Conservation (phyloP, 148 eudicot species). For the Tetragonia tetragonoides region DNA sequence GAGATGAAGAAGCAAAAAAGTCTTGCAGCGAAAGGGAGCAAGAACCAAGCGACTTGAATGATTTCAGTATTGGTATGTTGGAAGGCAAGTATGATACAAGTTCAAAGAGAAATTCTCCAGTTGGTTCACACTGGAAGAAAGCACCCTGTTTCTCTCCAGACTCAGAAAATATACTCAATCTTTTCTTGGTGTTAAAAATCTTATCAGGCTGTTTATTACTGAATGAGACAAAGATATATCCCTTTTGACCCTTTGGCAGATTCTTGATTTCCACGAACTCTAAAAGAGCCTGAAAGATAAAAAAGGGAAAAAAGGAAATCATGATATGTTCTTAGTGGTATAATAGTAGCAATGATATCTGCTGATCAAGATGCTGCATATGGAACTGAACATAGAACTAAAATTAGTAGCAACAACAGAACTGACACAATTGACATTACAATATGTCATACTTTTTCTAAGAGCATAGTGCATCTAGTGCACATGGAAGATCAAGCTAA, state of each 20-base stretch:
- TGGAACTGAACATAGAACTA: neutral
- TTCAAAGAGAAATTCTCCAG: conserved; percentile 66
- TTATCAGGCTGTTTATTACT: conserved; percentile 76
- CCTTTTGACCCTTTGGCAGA: conserved; percentile 57
- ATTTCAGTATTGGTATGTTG: conserved; percentile 36
- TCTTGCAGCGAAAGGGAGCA: conserved; percentile 61
- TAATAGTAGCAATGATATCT: neutral
- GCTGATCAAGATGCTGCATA: neutral
- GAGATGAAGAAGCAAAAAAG: conserved; percentile 39
- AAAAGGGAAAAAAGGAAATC: neutral
- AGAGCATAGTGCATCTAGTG: neutral
- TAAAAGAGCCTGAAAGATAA: conserved; percentile 60
- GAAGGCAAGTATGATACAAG: conserved; percentile 43
- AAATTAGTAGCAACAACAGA: neutral
- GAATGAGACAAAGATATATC: conserved; percentile 58
- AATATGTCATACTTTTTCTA: neutral
- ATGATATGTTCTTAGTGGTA: no score
- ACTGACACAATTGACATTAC: neutral
- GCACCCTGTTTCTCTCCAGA: conserved; percentile 75
- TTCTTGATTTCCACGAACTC: conserved; percentile 79
- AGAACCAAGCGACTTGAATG: conserved; percentile 57
- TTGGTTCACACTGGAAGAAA: conserved; percentile 71
- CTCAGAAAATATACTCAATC: conserved; percentile 57
- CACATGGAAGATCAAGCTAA: neutral
- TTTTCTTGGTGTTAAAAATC: conserved; percentile 59